These are phyloP conservation scores for Ilex aquifolium DNA, from an alignment of 257 asterid genomes.

Conservation along the genomic window DNA sequence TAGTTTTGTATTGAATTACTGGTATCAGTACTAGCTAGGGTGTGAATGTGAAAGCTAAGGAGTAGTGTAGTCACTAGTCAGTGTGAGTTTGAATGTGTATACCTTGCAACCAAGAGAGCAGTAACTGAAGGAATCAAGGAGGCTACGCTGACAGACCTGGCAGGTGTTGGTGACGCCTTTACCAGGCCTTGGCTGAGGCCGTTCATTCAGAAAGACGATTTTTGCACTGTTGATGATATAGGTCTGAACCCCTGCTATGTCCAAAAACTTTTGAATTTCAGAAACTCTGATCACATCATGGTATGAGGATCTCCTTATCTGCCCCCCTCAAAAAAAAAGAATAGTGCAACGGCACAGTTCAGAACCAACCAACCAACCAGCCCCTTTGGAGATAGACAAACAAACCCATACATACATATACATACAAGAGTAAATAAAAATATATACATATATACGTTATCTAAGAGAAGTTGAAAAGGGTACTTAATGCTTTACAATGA, in stretches of 20 bases:
- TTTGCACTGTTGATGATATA: conserved; percentile 80
- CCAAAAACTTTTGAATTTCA: conserved; percentile 73
- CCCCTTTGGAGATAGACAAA: too few species aligned
- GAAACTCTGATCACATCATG: conserved; percentile 81
- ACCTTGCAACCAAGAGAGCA: conserved; percentile 98
- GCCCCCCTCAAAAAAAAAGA: not conserved
- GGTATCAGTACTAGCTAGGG: too few species aligned
- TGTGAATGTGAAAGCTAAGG: too few species aligned
- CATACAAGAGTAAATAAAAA: too few species aligned
- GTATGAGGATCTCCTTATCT: conserved; percentile 90
- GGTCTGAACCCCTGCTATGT: conserved; percentile 66
- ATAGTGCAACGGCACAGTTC: not conserved
- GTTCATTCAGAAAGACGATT: conserved; percentile 71
- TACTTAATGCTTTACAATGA: too few species aligned
- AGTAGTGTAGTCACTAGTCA: too few species aligned
- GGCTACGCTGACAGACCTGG: conserved; percentile 72
- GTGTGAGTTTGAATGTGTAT: not conserved
- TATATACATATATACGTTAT: too few species aligned
- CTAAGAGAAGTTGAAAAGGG: too few species aligned
- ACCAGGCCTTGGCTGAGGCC: conserved; percentile 92
- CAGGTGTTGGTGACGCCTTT: conserved; percentile 84
- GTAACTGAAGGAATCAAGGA: conserved; percentile 70
- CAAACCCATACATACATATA: too few species aligned
- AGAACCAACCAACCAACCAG: not conserved
- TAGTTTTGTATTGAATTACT: too few species aligned